Conservation (phyloP, 164 flowering plant species). For the Euptelea pleiosperma region DNA sequence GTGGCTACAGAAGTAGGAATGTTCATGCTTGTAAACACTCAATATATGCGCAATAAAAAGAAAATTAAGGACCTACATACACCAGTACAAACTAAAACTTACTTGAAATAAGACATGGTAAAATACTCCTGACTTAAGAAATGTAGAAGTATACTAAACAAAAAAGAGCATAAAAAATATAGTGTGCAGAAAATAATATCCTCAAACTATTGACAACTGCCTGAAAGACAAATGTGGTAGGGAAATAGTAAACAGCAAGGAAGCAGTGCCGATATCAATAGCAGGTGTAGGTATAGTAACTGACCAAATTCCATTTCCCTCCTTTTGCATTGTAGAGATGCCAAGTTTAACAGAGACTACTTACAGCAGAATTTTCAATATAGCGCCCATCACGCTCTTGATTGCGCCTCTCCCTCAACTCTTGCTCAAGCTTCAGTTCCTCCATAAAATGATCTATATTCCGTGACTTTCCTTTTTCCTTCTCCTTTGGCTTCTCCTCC, state of each 20-base stretch:
- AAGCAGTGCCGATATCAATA: neutral
- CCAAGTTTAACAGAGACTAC: conserved; percentile 22
- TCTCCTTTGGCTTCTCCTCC: conserved; percentile 86
- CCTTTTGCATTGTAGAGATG: neutral
- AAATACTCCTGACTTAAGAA: neutral
- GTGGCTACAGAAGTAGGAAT: conserved; percentile 37
- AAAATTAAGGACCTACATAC: neutral
- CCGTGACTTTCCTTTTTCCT: conserved; percentile 81
- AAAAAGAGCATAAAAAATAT: no score
- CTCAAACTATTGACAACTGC: neutral
- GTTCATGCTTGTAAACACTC: neutral
- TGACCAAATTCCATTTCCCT: neutral
- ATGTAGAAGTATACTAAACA: no score
- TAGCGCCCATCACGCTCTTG: conserved; percentile 90
- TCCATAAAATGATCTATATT: conserved; percentile 98
- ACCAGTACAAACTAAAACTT: neutral
- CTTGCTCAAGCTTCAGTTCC: conserved; percentile 95
- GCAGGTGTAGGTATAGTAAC: neutral
- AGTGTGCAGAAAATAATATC: neutral
- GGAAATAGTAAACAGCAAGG: neutral
- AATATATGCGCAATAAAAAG: neutral
- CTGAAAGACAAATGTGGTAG: neutral
- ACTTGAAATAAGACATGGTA: neutral
- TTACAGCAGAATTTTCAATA: conserved; percentile 66
- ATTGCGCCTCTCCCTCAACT: conserved; percentile 88